Evolutionary conservation across 1,284 basidiomycete species (phyloP).

Genomic region (Pascua guehoae): DNA sequence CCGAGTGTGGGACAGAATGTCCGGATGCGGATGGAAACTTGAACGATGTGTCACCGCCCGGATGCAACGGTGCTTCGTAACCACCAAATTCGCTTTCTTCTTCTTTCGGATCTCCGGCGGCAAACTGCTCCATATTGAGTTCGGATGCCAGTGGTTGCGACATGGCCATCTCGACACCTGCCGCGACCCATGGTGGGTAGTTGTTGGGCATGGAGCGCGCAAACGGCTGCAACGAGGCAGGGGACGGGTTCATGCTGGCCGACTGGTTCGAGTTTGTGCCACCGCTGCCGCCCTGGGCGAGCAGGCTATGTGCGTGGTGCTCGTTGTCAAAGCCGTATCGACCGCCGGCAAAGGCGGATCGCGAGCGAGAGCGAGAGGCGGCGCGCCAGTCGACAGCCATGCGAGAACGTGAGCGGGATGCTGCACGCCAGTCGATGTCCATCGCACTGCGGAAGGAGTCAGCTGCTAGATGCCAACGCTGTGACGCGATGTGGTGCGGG

Average conservation of each 20-base stretch:
- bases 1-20: slow-evolving; percentile 11
- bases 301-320: slow-evolving; percentile 47
- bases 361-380: slow-evolving; percentile 49
- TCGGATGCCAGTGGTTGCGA: slow-evolving; percentile 20
- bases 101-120: slow-evolving; percentile 9
- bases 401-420: slow-evolving; percentile 86
- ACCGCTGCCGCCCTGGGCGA: slow-evolving; percentile 42
- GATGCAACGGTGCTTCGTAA: not conserved
- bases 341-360: slow-evolving; percentile 35
- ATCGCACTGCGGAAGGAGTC: slow-evolving; percentile 39
- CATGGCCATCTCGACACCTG: slow-evolving; percentile 20
- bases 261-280: slow-evolving; percentile 57
- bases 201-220: slow-evolving; percentile 25
- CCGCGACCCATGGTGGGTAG: slow-evolving; percentile 15
- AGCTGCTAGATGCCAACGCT: not conserved
- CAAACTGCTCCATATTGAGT: slow-evolving; percentile 23
- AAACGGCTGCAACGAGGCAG: slow-evolving; percentile 15
- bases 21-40: slow-evolving; percentile 23
- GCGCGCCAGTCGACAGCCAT: slow-evolving; percentile 62
- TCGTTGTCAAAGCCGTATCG: slow-evolving; percentile 46
- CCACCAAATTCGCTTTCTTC: not conserved
- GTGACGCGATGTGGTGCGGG: too few species aligned
- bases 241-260: slow-evolving; percentile 19
- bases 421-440: slow-evolving; percentile 88
- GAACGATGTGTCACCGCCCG: too few species aligned